Evolutionary conservation across 306 rosid genomes (phyloP).

Genomic region (Sechiopsis laciniata): DNA sequence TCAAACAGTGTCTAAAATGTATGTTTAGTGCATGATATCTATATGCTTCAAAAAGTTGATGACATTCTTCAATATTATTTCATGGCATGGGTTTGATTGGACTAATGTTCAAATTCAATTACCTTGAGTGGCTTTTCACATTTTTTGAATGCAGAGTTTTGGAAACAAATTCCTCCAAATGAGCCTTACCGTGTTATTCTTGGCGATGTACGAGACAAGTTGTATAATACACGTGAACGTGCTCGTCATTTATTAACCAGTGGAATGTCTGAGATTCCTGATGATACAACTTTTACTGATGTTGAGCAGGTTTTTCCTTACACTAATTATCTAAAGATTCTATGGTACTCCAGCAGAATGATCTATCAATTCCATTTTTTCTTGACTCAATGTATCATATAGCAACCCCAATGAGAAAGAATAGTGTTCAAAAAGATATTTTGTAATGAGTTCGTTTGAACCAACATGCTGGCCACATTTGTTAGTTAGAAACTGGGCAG

Average conservation of each 20-base stretch:
- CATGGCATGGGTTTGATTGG: conserved; percentile 6
- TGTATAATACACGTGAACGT: conserved; percentile 84
- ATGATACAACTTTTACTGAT: conserved; percentile 70
- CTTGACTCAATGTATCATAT: neutral
- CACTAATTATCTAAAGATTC: neutral
- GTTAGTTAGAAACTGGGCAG: neutral
- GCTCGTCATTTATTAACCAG: conserved; percentile 86
- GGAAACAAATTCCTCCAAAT: conserved; percentile 95
- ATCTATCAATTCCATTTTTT: neutral
- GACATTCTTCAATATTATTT: neutral
- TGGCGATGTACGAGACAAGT: conserved; percentile 89
- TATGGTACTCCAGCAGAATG: neutral
- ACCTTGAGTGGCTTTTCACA: neutral
- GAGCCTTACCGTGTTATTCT: conserved; percentile 99
- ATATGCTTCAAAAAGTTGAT: neutral
- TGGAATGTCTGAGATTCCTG: conserved; percentile 75
- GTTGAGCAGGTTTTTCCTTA: conserved; percentile 74
- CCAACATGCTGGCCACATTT: neutral
- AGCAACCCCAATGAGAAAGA: neutral
- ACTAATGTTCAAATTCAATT: conserved; percentile 5
- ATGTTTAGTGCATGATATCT: neutral
- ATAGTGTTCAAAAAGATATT: neutral
- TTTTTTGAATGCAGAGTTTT: conserved; percentile 66
- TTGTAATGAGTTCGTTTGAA: neutral
- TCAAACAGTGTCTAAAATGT: neutral